Evolutionary conservation across 805 yeast genomes (phyloP).

Genomic region (Jamesozyma rosinii): DNA sequence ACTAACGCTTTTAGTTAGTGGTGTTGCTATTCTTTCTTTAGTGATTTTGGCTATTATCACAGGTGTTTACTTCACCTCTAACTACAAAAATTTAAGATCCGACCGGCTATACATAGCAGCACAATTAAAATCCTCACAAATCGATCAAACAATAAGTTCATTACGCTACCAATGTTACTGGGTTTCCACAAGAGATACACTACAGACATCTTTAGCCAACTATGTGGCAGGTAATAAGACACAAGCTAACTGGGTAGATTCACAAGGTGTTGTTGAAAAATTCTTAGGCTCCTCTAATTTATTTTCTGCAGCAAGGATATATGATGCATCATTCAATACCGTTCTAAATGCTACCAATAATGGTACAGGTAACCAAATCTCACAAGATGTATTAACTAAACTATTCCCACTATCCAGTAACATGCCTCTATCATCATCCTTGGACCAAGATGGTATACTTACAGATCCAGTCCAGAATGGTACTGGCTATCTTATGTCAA

Average conservation of each 20-base stretch:
- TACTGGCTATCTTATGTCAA: conserved; percentile 49
- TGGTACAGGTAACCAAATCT: conserved; percentile 31
- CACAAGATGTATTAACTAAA: conserved; percentile 28
- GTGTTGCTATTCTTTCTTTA: conserved; percentile 61
- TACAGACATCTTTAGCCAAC: conserved; percentile 51
- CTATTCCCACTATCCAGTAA: conserved; percentile 46
- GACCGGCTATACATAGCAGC: conserved; percentile 72
- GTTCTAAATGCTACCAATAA: conserved; percentile 40
- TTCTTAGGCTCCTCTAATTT: conserved; percentile 55
- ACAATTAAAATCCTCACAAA: conserved; percentile 70
- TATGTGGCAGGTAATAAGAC: conserved; percentile 69
- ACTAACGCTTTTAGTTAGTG: conserved; percentile 58
- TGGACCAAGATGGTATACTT: conserved; percentile 39
- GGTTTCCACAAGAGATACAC: conserved; percentile 50
- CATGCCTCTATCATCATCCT: conserved; percentile 37
- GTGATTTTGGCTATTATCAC: conserved; percentile 66
- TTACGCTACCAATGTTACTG: conserved; percentile 61
- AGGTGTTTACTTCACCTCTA: conserved; percentile 62
- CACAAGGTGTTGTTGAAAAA: conserved; percentile 44
- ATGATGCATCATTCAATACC: conserved; percentile 47
- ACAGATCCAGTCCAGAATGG: conserved; percentile 56
- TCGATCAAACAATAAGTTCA: conserved; percentile 55
- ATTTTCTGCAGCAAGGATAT: conserved; percentile 56
- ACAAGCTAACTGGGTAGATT: conserved; percentile 36
- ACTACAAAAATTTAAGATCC: conserved; percentile 51